A percentile compares a stretch with the other conserved stretches of the same genome.
These are phyloP conservation scores for Teunomyces barrocoloradensis DNA, from an alignment of 805 yeast genomes.

Conservation along the genomic window DNA sequence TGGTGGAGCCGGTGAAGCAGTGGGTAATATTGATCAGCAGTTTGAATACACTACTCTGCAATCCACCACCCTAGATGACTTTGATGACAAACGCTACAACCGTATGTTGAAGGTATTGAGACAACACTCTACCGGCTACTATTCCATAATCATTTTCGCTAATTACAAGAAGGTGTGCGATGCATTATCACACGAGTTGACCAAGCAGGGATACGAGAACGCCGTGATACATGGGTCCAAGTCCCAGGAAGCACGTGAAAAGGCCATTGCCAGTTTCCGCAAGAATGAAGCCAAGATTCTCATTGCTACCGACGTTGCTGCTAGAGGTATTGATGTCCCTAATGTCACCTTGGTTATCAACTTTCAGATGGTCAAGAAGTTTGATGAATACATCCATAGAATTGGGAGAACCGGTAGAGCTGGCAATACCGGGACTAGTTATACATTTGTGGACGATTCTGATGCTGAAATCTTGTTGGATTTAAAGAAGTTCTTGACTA, in stretches of 20 bases:
- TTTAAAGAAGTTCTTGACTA: slow-evolving; percentile 47
- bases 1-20: slow-evolving; percentile 65
- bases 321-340: slow-evolving; percentile 92
- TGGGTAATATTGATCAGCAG: slow-evolving; percentile 66
- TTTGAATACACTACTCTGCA: slow-evolving; percentile 40
- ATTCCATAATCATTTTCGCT: slow-evolving; percentile 70
- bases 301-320: slow-evolving; percentile 94
- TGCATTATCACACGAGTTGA: slow-evolving; percentile 50
- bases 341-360: slow-evolving; percentile 82
- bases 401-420: slow-evolving; percentile 98
- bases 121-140: slow-evolving; percentile 40
- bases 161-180: slow-evolving; percentile 78
- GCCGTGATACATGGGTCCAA: slow-evolving; percentile 84
- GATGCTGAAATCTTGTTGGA: slow-evolving; percentile 54
- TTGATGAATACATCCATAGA: slow-evolving; percentile 88
- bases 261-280: slow-evolving; percentile 61
- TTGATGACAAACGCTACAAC: slow-evolving; percentile 37
- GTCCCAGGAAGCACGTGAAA: slow-evolving; percentile 80
- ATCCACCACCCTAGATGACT: slow-evolving; percentile 20
- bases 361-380: slow-evolving; percentile 73
- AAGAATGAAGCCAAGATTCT: slow-evolving; percentile 56
- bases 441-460: slow-evolving; percentile 63
- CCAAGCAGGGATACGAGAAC: slow-evolving; percentile 32
- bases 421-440: slow-evolving; percentile 73
- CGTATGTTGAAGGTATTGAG: slow-evolving; percentile 39